Evolutionary conservation across 306 rosid genomes (phyloP).

Genomic region (Hylodesmum podocarpum): DNA sequence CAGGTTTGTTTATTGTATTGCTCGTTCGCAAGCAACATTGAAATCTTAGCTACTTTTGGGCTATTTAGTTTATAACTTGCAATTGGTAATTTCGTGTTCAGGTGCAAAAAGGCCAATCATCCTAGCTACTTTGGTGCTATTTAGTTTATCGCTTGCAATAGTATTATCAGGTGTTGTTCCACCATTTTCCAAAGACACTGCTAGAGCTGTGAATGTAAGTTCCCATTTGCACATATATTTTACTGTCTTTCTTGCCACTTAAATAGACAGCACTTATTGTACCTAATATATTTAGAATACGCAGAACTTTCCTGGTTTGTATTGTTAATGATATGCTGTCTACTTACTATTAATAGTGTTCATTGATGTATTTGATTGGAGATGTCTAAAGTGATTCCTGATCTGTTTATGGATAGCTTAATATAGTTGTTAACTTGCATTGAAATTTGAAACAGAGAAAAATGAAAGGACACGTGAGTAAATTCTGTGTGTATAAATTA

Average conservation of each 20-base stretch:
- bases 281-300: not conserved
- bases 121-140: constrained; percentile 58
- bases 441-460: no score
- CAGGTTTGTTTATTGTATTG: constrained; percentile 59
- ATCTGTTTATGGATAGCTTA: no score
- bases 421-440: no score
- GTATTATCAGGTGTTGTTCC: constrained; percentile 63
- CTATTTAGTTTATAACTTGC: no score
- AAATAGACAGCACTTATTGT: not conserved
- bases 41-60: no score
- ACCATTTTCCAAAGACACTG: constrained; percentile 72
- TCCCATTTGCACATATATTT: not conserved
- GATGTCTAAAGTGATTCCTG: not conserved
- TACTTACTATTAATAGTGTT: not conserved
- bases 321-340: not conserved
- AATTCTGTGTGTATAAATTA: no score
- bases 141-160: constrained; percentile 56
- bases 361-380: not conserved
- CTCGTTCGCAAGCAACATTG: not conserved
- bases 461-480: no score
- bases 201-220: constrained; percentile 87
- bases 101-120: constrained; percentile 66
- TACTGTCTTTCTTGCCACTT: not conserved
- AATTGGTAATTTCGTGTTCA: constrained; percentile 39
- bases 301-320: not conserved